phyloP scores from a whole-genome alignment of 495 filamentous ascomycete species.

The Pyronema domesticum region DNA sequence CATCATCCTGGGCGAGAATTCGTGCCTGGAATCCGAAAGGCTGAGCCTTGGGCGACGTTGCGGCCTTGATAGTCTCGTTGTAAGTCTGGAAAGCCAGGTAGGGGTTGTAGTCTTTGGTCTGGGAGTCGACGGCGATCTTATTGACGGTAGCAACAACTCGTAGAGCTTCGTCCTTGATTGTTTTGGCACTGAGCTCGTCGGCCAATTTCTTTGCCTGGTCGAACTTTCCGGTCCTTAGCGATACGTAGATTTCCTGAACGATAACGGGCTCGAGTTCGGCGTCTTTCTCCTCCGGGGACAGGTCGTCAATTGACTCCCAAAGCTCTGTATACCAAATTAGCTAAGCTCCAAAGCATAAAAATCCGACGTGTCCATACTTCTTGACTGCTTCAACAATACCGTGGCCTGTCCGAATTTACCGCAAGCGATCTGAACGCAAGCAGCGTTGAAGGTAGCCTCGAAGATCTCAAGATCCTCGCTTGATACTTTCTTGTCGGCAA shows the following conservation, averaged over 20 bases:
- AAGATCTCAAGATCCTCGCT: constrained; percentile 76
- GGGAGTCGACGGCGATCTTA: constrained; percentile 36
- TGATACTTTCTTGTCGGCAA: constrained; percentile 37
- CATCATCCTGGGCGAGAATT: constrained; percentile 48
- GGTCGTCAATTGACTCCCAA: constrained; percentile 66
- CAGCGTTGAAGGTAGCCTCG: constrained; percentile 84
- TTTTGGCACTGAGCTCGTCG: constrained; percentile 41
- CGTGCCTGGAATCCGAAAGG: constrained; percentile 63
- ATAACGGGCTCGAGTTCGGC: constrained; percentile 70
- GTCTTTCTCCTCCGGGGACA: constrained; percentile 65
- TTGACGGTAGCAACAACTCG: constrained; percentile 67
- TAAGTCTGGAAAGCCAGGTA: constrained; percentile 46
- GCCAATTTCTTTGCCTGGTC: constrained; percentile 54
- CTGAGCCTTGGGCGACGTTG: constrained; percentile 40
- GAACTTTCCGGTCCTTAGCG: constrained; percentile 50
- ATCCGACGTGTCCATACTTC: constrained; percentile 30
- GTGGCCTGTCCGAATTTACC: constrained; percentile 58
- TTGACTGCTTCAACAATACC: constrained; percentile 64
- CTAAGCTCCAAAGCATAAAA: background rate
- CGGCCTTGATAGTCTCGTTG: constrained; percentile 25
- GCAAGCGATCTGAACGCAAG: constrained; percentile 66
- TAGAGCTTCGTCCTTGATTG: constrained; percentile 62
- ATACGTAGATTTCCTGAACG: constrained; percentile 71
- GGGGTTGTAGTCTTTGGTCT: constrained; percentile 46
- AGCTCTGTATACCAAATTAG: constrained; percentile 35